Evolutionary conservation across 1,284 basidiomycete genomes (phyloP).

Genomic region (Coniophora puteana): DNA sequence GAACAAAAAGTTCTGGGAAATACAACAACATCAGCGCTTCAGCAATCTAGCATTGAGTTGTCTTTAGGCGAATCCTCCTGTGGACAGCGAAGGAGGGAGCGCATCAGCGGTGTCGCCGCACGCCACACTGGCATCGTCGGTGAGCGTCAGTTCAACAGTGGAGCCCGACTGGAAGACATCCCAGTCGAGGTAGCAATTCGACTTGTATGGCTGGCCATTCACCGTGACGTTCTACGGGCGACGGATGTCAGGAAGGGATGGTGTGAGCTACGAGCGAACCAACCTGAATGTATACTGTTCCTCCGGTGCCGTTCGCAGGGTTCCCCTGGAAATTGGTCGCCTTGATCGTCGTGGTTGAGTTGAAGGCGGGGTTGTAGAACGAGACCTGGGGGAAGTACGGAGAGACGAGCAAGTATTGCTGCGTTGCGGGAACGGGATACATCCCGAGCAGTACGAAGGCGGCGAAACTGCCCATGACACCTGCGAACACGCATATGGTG

Average conservation of each 20-base stretch:
- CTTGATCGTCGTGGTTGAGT: conserved; percentile 53
- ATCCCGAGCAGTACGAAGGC: conserved; percentile 57
- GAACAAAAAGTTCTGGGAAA: too few species aligned
- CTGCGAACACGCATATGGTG: conserved; percentile 18
- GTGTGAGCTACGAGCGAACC: conserved; percentile 4
- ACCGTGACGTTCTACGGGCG: conserved; percentile 46
- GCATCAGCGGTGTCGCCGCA: conserved; percentile 45
- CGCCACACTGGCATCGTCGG: conserved; percentile 43
- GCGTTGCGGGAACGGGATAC: conserved; percentile 59
- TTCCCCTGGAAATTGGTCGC: conserved; percentile 50
- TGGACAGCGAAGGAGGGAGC: conserved; percentile 58
- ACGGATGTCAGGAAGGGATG: neutral
- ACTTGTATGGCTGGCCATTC: conserved; percentile 51
- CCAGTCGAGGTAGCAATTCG: conserved; percentile 62
- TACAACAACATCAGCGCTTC: too few species aligned
- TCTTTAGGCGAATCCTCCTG: too few species aligned
- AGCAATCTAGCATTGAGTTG: too few species aligned
- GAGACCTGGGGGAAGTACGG: conserved; percentile 59
- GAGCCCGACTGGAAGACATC: conserved; percentile 51
- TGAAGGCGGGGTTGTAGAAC: conserved; percentile 54
- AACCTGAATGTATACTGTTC: conserved; percentile 54
- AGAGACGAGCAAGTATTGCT: conserved; percentile 56
- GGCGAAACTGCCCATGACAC: conserved; percentile 69
- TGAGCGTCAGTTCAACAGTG: conserved; percentile 46
- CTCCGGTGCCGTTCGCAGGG: conserved; percentile 44